Evolutionary conservation across 352 stramenopile species (phyloP), one percentile per base, ranked within the genome.

Genomic region (Albugo candida): DNA sequence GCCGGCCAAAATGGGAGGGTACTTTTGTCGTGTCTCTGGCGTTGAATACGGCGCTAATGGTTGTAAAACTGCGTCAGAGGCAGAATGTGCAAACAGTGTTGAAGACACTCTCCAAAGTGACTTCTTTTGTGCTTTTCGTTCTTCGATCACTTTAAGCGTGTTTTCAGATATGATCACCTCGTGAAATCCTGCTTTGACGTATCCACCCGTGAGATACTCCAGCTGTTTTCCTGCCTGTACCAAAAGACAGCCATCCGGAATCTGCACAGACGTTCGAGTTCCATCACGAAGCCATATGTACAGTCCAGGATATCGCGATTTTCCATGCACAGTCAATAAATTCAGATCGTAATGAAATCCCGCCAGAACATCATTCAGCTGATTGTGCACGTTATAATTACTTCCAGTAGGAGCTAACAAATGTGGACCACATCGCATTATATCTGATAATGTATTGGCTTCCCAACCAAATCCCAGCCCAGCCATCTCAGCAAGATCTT

Each of bases 321-420:
- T 93, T 59, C 84, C 86, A 62, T 96, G 86, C 52, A 96, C 94
- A 4, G 84, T 96, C 24, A 96, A 57, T 51, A 95, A 61, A 60
- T 95, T 95, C n/a, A 96, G 59, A 51, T 96, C 76, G 57, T 94
- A 94, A 61, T 96, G 85, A 55, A 88, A 96, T n/a, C 80, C 82
- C 14, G 85, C 83, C 17, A 95, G 62, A 16, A 95, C 83, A 41
- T 83, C 82, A 45, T 85, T 77, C 18, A 85, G 60, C 49, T 67
- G 56, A 55, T 83, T 78, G 59, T 84, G 84, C 35, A 73, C 63
- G 16, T 69, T 76, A 51, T 88, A 86, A 62, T 92, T 86, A 67
- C 72, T 92, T 14, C 83, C 83, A 2, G 84, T 95, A 0, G 84
- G 84, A 36, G 84, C 86, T 14, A 96, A 55, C 47, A 96, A 59